These are phyloP conservation scores for Colletotrichum paranaense DNA, from an alignment of 2,329 filamentous ascomycete species.

Conservation along the genomic window DNA sequence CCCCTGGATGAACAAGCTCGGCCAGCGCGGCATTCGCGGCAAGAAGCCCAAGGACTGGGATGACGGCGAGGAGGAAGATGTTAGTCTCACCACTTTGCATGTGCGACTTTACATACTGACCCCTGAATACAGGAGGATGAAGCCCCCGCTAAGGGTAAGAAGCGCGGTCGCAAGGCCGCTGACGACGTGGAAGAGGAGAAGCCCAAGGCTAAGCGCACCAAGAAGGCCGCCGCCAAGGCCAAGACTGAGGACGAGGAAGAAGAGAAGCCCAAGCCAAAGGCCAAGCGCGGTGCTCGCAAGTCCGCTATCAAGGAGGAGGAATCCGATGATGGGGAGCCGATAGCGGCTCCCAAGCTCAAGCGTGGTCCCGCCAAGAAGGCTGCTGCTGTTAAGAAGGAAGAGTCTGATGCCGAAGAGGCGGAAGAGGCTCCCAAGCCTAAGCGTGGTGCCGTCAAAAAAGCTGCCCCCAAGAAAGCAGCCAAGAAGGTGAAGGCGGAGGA, in stretches of 20 bases:
- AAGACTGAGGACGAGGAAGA: constrained; percentile 41
- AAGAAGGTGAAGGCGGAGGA: constrained; percentile 29
- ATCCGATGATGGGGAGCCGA: constrained; percentile 33
- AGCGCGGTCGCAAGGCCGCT: constrained; percentile 33
- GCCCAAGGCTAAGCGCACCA: constrained; percentile 45
- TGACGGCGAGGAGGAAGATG: constrained; percentile 33
- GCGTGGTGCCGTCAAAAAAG: constrained; percentile 43
- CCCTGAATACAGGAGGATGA: constrained; percentile 45
- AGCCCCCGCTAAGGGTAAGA: constrained; percentile 34
- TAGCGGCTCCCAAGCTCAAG: constrained; percentile 36
- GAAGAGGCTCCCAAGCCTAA: constrained; percentile 46
- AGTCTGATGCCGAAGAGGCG: constrained; percentile 37
- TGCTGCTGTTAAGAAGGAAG: constrained; percentile 35
- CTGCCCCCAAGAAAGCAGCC: constrained; percentile 28
- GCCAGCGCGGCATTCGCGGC: constrained; percentile 71
- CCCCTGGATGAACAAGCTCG: constrained; percentile 77
- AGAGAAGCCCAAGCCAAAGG: constrained; percentile 38
- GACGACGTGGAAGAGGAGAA: constrained; percentile 39
- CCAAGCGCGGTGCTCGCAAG: constrained; percentile 32
- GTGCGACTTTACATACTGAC: background rate
- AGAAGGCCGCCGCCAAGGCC: constrained; percentile 39
- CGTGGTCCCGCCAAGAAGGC: constrained; percentile 11
- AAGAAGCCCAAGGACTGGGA: constrained; percentile 44
- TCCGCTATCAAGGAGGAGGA: constrained; percentile 38
- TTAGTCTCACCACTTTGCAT: background rate